Evolutionary conservation across 2,329 filamentous ascomycete genomes (phyloP).

Genomic region (Monilinia fructigena): DNA sequence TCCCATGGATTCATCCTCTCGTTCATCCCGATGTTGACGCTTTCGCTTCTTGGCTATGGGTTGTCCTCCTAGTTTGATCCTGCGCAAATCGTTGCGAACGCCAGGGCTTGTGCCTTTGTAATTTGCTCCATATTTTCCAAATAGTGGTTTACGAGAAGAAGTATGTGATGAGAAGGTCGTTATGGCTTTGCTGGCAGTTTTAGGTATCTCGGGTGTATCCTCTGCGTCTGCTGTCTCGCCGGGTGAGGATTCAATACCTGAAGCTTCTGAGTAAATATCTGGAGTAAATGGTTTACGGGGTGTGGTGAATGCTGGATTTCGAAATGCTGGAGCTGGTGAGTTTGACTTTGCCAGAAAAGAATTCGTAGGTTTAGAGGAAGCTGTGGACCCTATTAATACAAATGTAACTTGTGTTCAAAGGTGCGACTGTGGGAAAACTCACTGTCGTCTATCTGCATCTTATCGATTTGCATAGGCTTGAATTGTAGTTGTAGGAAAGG

Average conservation of each 20-base stretch:
- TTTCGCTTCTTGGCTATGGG: slow-evolving; percentile 49
- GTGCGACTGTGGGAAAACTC: slow-evolving; percentile 21
- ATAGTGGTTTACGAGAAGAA: slow-evolving; percentile 45
- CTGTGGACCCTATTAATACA: slow-evolving; percentile 22
- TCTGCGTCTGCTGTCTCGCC: slow-evolving; percentile 52
- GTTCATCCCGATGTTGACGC: slow-evolving; percentile 44
- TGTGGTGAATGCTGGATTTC: slow-evolving; percentile 64
- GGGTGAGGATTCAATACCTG: slow-evolving; percentile 60
- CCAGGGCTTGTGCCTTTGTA: slow-evolving; percentile 50
- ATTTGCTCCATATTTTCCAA: slow-evolving; percentile 46
- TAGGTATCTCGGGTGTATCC: slow-evolving; percentile 50
- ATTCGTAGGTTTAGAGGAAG: slow-evolving; percentile 44
- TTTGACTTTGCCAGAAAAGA: slow-evolving; percentile 51
- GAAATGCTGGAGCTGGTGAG: slow-evolving; percentile 51
- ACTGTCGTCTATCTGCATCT: slow-evolving; percentile 34
- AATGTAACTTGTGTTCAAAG: not conserved
- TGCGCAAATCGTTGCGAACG: slow-evolving; percentile 51
- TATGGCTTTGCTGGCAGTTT: slow-evolving; percentile 51
- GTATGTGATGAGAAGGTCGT: slow-evolving; percentile 51
- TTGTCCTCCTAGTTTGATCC: slow-evolving; percentile 46
- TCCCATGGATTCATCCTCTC: slow-evolving; percentile 34
- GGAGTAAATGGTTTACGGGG: slow-evolving; percentile 58
- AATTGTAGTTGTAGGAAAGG: slow-evolving; percentile 60
- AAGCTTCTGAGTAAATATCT: slow-evolving; percentile 53
- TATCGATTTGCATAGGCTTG: slow-evolving; percentile 38